Evolutionary conservation across 2,329 filamentous ascomycete species (phyloP).

Genomic region (Botrytis fabae): DNA sequence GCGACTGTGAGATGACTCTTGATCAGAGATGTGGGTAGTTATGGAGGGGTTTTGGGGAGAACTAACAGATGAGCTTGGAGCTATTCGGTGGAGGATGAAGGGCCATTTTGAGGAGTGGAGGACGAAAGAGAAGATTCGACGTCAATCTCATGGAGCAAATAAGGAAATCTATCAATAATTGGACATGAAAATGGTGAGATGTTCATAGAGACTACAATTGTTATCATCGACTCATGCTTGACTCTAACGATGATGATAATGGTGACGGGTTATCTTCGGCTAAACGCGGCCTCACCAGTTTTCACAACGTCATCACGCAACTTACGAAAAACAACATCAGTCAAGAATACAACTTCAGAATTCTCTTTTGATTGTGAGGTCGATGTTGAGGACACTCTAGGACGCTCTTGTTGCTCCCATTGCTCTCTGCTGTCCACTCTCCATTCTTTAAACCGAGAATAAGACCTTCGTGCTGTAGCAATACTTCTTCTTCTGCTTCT

Average conservation of each 20-base stretch:
- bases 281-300: not conserved
- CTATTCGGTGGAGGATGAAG: constrained; percentile 34
- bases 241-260: not conserved
- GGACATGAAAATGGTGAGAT: not conserved
- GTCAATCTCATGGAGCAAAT: constrained; percentile 28
- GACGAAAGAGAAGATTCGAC: constrained; percentile 28
- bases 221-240: not conserved
- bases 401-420: not conserved
- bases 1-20: constrained; percentile 50
- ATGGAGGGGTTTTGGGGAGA: constrained; percentile 10
- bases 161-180: not conserved
- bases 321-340: not conserved
- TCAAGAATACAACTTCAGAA: not conserved
- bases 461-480: not conserved
- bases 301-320: too few species aligned
- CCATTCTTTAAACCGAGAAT: not conserved
- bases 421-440: not conserved
- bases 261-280: not conserved
- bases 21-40: constrained; percentile 1
- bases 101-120: constrained; percentile 35
- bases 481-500: not conserved
- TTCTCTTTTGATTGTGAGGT: not conserved
- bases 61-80: constrained; percentile 41
- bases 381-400: not conserved
- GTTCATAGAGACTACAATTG: not conserved